Evolutionary conservation across 768 basidiomycete genomes (phyloP).

Genomic region (Agaricus blazei): DNA sequence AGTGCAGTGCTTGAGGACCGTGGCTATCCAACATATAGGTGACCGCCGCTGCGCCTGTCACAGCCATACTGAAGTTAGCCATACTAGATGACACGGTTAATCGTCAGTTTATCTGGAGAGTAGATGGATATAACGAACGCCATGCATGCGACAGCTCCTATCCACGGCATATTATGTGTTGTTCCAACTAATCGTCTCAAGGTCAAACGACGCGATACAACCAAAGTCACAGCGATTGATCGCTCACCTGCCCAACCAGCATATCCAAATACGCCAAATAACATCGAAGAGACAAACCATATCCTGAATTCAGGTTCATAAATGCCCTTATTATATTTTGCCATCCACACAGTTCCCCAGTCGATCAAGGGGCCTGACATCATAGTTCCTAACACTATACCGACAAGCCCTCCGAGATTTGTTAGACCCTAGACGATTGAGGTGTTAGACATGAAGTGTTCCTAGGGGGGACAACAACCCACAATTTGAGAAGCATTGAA

Average conservation of each 20-base stretch:
- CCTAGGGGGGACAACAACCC: conserved; percentile 1
- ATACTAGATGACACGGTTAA: conserved; percentile 20
- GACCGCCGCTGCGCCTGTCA: conserved; percentile 35
- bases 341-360: conserved; percentile 36
- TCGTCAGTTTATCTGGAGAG: neutral
- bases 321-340: conserved; percentile 37
- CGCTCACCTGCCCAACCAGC: conserved; percentile 35
- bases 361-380: conserved; percentile 36
- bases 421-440: conserved; percentile 26
- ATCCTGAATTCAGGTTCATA: conserved; percentile 45
- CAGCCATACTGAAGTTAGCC: conserved; percentile 39
- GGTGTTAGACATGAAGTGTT: neutral
- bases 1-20: conserved; percentile 33
- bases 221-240: neutral
- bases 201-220: neutral
- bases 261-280: conserved; percentile 41
- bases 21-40: conserved; percentile 44
- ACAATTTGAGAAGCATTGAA: conserved; percentile 37
- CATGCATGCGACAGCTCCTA: conserved; percentile 36
- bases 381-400: conserved; percentile 32
- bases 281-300: conserved; percentile 34
- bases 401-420: conserved; percentile 38
- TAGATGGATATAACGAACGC: conserved; percentile 16
- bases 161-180: conserved; percentile 38
- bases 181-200: conserved; percentile 24